Base-by-base conservation (phyloP, 768 basidiomycete genomes). In the Pulveroboletus sp. region DNA sequence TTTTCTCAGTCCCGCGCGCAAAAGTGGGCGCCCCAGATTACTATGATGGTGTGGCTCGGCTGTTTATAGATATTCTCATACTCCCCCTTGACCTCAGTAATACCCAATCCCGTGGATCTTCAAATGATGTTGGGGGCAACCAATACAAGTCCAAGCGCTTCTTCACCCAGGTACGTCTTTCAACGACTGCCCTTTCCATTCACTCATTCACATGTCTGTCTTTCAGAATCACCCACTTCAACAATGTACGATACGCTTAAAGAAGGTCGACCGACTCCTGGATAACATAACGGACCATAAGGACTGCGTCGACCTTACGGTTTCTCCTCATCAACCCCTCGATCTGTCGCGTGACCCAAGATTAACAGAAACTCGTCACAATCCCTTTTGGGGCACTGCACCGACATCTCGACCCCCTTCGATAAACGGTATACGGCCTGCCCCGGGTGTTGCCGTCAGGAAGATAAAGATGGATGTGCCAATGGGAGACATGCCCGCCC, bases 51-150 rank as follows among this genome's bases (percentile, higher is more conserved):
- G 54, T 51, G 85, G 72, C 35, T 40, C 12, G 47, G 31, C 31
- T 49, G 43, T 36, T 47, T 27, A 27, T 30, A 38, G 35, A 29
- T 38, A 34, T 17, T 45, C 29, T 51, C 49, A 58, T 53, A 42
- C 32, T 12, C 7, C 29, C 30, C n/a, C n/a, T n/a, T n/a, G n/a
- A n/a, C 56, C 19, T 10, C 62, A 98, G 96, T 95, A 58, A 96
- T 99, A 67, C 72, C 85, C 47, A 83, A 83, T 54, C 93, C 96
- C 5, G 98, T 99, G 96, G 96, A 99, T 73, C 76, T 98, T 36
- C 83, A 84, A 53, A 89, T 93, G 0, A 89, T 99, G 80, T 76
- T 86, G 44, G 92, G 84, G 78, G 94, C 51, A 90, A 89, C 64
- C 78, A 82, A 41, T 97, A 96, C 79, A 93, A 94, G 70, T 90